These are phyloP conservation scores for Dryas integrifolia DNA, from an alignment of 331 rosid species.

Conservation along the genomic window DNA sequence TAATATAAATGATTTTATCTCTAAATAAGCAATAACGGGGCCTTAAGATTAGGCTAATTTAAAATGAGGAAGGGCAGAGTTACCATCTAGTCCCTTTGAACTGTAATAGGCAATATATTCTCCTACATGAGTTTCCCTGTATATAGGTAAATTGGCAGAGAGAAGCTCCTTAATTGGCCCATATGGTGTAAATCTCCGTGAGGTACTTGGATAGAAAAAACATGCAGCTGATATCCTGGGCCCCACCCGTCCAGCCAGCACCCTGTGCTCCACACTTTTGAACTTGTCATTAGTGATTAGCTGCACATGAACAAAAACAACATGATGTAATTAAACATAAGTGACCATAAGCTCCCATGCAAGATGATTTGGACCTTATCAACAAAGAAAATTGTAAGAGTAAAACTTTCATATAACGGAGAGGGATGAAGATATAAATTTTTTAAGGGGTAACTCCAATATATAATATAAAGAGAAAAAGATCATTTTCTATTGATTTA, in stretches of 20 bases:
- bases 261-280: constrained; percentile 74
- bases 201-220: constrained; percentile 56
- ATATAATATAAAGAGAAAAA: too few relatives aligned
- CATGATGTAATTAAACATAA: too few relatives aligned
- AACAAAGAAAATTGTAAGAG: too few relatives aligned
- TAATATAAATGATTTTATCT: too few relatives aligned
- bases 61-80: constrained; percentile 54
- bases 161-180: constrained; percentile 57
- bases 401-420: too few relatives aligned
- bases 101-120: constrained; percentile 56
- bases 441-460: too few relatives aligned
- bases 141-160: constrained; percentile 46
- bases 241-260: constrained; percentile 46
- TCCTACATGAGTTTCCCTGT: constrained; percentile 45
- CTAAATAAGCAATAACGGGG: too few relatives aligned
- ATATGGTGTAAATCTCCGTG: constrained; percentile 36
- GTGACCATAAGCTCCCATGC: too few relatives aligned
- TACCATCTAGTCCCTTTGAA: constrained; percentile 69
- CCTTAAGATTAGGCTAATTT: constrained; percentile 11
- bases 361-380: too few relatives aligned
- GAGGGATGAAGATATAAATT: too few relatives aligned
- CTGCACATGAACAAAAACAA: constrained; percentile 33
- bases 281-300: constrained; percentile 72
- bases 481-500: too few relatives aligned
- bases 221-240: constrained; percentile 77